These are phyloP conservation scores for Blastomyces gilchristii DNA, from an alignment of 2,329 filamentous ascomycete genomes.

Conservation along the genomic window DNA sequence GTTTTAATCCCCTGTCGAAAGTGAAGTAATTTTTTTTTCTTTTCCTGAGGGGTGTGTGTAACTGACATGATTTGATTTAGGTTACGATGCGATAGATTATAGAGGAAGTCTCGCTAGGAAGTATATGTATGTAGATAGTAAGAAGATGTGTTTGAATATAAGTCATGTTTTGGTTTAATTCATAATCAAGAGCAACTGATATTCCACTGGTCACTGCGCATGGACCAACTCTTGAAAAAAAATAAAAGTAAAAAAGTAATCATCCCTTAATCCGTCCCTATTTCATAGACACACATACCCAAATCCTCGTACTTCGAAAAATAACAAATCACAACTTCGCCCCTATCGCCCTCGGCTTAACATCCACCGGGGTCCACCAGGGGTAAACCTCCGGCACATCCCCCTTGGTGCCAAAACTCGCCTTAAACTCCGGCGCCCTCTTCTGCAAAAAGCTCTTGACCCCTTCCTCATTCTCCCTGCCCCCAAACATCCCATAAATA, in stretches of 20 bases:
- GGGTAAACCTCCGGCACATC: constrained; percentile 53
- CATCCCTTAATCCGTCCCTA: no score
- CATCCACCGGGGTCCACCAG: constrained; percentile 55
- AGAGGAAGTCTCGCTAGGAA: background rate
- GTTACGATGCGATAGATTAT: constrained; percentile 22
- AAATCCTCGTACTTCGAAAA: background rate
- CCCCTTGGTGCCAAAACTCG: constrained; percentile 39
- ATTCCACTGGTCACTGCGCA: background rate
- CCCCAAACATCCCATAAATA: constrained; percentile 32
- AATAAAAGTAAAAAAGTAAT: no score
- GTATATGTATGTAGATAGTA: background rate
- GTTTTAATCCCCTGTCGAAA: constrained; percentile 32
- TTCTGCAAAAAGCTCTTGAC: constrained; percentile 61
- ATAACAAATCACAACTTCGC: constrained; percentile 5
- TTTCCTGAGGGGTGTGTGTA: background rate
- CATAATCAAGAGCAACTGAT: no score
- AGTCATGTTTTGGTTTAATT: background rate
- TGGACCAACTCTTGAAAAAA: constrained; percentile 5
- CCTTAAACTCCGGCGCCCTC: constrained; percentile 52
- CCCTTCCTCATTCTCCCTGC: constrained; percentile 56
- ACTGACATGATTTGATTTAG: constrained; percentile 9
- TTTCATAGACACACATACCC: background rate
- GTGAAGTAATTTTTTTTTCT: constrained; percentile 8
- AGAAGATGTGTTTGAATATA: background rate
- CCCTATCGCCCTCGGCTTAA: constrained; percentile 13